phyloP scores from a whole-genome alignment of 805 yeast species.

The Wickerhamomyces pijperi region DNA sequence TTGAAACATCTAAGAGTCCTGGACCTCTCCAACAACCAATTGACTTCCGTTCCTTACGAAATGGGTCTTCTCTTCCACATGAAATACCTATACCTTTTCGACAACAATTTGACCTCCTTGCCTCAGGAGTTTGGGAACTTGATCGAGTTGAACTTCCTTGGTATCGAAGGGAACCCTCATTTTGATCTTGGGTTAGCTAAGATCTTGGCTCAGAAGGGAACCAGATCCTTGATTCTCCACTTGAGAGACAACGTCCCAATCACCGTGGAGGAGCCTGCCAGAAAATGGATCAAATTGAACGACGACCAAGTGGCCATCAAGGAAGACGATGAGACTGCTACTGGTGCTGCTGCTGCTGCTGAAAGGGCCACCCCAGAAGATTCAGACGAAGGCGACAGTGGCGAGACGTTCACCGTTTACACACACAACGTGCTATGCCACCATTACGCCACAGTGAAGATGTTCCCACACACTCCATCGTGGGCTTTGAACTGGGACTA shows the following conservation, averaged over 20 bases:
- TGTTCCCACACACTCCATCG: slow-evolving; percentile 91
- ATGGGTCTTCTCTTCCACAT: slow-evolving; percentile 74
- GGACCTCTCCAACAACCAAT: slow-evolving; percentile 72
- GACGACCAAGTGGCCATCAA: slow-evolving; percentile 47
- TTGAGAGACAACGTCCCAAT: slow-evolving; percentile 77
- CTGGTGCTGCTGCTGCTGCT: no score
- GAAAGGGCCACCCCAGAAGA: slow-evolving; percentile 7
- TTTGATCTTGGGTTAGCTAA: slow-evolving; percentile 54
- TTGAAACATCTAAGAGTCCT: slow-evolving; percentile 68
- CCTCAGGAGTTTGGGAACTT: slow-evolving; percentile 84
- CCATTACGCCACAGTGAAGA: slow-evolving; percentile 83
- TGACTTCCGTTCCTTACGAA: slow-evolving; percentile 69
- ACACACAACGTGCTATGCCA: slow-evolving; percentile 91
- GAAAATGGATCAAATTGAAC: slow-evolving; percentile 75
- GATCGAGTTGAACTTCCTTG: slow-evolving; percentile 75
- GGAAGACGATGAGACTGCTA: slow-evolving; percentile 11
- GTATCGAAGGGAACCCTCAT: slow-evolving; percentile 82
- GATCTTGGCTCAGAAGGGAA: slow-evolving; percentile 70
- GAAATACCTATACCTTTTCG: slow-evolving; percentile 77
- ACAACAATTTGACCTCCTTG: slow-evolving; percentile 63
- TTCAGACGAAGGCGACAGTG: slow-evolving; percentile 18
- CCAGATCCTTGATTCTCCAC: slow-evolving; percentile 69
- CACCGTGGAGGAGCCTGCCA: slow-evolving; percentile 51
- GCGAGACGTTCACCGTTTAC: slow-evolving; percentile 58
- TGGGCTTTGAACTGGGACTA: slow-evolving; percentile 96